These are phyloP conservation scores for Lycium barbarum DNA, from an alignment of 257 asterid species.

Conservation along the genomic window DNA sequence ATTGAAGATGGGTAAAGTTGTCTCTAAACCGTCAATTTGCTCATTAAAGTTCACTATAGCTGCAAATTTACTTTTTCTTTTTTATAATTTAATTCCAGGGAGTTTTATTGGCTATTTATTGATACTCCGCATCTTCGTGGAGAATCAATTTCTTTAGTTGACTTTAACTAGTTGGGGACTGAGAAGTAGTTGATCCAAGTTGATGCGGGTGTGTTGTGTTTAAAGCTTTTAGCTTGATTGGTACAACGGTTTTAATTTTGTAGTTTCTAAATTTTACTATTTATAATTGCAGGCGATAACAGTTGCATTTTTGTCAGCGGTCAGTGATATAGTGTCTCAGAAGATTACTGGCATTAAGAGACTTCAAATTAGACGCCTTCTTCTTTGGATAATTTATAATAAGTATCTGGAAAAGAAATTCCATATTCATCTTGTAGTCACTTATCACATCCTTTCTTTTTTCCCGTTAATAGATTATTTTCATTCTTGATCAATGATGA, in stretches of 20 bases:
- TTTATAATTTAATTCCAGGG: too few species aligned
- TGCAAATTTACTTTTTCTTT: background rate
- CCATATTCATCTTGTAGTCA: background rate
- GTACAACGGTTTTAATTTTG: too few species aligned
- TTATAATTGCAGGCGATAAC: conserved; percentile 62
- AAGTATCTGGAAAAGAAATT: background rate
- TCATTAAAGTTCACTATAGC: conserved; percentile 11
- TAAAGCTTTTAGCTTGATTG: too few species aligned
- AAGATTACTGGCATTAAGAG: conserved; percentile 83
- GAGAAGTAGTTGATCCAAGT: too few species aligned
- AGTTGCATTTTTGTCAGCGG: conserved; percentile 77
- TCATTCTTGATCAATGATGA: too few species aligned
- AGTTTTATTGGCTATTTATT: too few species aligned
- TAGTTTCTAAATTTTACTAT: too few species aligned
- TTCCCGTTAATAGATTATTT: too few species aligned
- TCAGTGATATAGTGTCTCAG: conserved; percentile 82
- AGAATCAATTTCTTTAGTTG: too few species aligned
- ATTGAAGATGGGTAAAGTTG: conserved; percentile 37
- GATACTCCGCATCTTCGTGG: too few species aligned
- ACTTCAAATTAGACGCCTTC: conserved; percentile 82
- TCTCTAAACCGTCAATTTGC: conserved; percentile 30
- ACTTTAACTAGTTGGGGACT: too few species aligned
- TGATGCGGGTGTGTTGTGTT: too few species aligned
- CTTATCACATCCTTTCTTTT: background rate
- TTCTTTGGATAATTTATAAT: conserved; percentile 41